phyloP scores from a whole-genome alignment of 331 rosid genomes.

The Stylosanthes scabra region DNA sequence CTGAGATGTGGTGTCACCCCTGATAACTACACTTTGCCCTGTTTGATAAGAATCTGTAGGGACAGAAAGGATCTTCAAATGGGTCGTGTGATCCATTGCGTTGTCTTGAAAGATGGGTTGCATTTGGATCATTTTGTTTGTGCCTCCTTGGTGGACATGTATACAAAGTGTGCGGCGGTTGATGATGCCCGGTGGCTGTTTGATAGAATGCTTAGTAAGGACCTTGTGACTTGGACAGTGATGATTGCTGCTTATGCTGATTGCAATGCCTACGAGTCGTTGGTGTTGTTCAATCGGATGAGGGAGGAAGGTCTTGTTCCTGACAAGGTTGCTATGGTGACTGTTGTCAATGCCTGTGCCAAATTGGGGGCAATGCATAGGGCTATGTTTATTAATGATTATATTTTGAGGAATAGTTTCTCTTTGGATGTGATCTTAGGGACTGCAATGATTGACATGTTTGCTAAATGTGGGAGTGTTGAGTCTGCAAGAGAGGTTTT shows the following conservation, averaged over 20 bases:
- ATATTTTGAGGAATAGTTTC: constrained; percentile 50
- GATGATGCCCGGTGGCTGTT: constrained; percentile 65
- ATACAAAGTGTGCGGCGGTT: constrained; percentile 57
- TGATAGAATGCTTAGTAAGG: constrained; percentile 60
- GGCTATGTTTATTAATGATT: constrained; percentile 64
- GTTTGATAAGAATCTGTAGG: constrained; percentile 65
- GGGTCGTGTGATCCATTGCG: constrained; percentile 59
- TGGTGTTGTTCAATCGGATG: constrained; percentile 79
- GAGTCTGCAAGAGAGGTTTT: constrained; percentile 55
- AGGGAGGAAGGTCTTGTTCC: constrained; percentile 66
- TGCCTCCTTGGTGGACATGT: constrained; percentile 74
- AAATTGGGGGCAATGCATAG: constrained; percentile 76
- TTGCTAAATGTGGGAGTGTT: constrained; percentile 55
- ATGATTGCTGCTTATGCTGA: constrained; percentile 71
- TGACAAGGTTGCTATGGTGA: constrained; percentile 74
- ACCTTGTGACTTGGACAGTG: constrained; percentile 75
- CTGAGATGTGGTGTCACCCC: constrained; percentile 49
- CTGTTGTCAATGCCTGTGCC: constrained; percentile 74
- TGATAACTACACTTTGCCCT: constrained; percentile 68
- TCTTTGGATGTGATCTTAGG: constrained; percentile 74
- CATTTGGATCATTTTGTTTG: constrained; percentile 57
- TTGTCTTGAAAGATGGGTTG: constrained; percentile 63
- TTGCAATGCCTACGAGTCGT: constrained; percentile 57
- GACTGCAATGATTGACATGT: constrained; percentile 70
- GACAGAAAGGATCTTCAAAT: constrained; percentile 56